Conservation (phyloP, 2,329 filamentous ascomycete species). For the Calonectria honghensis region DNA sequence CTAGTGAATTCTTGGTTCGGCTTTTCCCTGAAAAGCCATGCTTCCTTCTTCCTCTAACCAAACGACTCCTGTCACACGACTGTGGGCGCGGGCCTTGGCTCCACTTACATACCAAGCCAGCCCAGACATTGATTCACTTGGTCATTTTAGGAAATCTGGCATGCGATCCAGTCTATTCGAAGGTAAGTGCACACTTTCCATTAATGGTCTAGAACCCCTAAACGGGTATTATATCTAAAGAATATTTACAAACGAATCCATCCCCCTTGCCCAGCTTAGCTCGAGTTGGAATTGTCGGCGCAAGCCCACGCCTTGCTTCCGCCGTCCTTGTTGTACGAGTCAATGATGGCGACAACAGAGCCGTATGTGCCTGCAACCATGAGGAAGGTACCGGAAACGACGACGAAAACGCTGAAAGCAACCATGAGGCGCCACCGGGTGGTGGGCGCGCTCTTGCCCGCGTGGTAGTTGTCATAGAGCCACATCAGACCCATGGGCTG, state of each 20-base stretch:
- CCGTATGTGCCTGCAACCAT: slow-evolving; percentile 35
- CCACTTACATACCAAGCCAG: neutral
- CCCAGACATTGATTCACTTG: neutral
- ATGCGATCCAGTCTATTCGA: neutral
- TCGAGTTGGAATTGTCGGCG: slow-evolving; percentile 62
- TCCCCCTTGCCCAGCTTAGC: neutral
- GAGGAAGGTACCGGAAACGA: slow-evolving; percentile 35
- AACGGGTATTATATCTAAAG: neutral
- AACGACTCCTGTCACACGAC: neutral
- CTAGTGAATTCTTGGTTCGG: neutral
- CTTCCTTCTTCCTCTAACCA: neutral
- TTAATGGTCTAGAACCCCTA: neutral
- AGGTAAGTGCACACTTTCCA: neutral
- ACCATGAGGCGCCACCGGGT: slow-evolving; percentile 46
- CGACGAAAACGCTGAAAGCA: slow-evolving; percentile 43
- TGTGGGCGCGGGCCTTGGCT: neutral
- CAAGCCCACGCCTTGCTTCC: slow-evolving; percentile 63
- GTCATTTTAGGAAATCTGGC: neutral
- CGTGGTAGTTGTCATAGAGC: slow-evolving; percentile 49
- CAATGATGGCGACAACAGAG: slow-evolving; percentile 32
- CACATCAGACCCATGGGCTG: slow-evolving; percentile 52
- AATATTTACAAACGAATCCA: slow-evolving; percentile 2
- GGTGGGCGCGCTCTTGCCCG: neutral
- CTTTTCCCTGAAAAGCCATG: neutral
- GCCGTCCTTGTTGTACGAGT: slow-evolving; percentile 57